Evolutionary conservation across 495 filamentous ascomycete genomes (phyloP), one percentile per base, ranked within the genome.

Genomic region (Penicillium pancosmium): DNA sequence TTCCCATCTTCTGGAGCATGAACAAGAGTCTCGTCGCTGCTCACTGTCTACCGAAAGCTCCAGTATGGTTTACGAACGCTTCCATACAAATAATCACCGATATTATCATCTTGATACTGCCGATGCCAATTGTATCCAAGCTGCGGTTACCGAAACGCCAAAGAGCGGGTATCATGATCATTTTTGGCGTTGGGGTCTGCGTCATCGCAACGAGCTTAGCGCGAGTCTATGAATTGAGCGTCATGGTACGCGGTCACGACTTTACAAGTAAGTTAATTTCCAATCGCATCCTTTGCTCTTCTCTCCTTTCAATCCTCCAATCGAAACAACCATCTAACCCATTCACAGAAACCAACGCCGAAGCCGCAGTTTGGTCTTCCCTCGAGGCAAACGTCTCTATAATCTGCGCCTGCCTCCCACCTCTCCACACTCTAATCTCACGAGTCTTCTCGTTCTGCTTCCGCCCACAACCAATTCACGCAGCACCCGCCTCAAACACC

Each of bases 351-450:
- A 71, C 74, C 47, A 83, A 83, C 65, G 73, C 80, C 51, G 61
- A 75, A 33, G 75, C 78, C 5, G 83, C 80, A 1, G 77, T 75
- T 59, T 97, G 91, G 91, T 92, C 89, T 25, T 86, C 85, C 31
- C 82, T 96, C 50, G 92, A 96, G 74, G 86, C 90, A 66, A 91
- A 93, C 67, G 76, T 82, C 11, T 85, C 91, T 44, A 93, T 96
- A 57, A 86, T 92, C 58, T 93, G 90, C 63, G 90, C 88, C 49
- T 93, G 91, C 64, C 84, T 96, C 13, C 91, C 91, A 9, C 89
- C 86, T 0, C 74, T 96, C 38, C 91, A 93, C 59, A 92, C 92
- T 9, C 76, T 96, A 36, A 76, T 91, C 52, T 84, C 87, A 19
- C 83, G 82, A n/a, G 80, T 91, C 54, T 78, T 92, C 51, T 91